These are phyloP conservation scores for Xylona heveae DNA, from an alignment of 495 filamentous ascomycete genomes.

Conservation along the genomic window DNA sequence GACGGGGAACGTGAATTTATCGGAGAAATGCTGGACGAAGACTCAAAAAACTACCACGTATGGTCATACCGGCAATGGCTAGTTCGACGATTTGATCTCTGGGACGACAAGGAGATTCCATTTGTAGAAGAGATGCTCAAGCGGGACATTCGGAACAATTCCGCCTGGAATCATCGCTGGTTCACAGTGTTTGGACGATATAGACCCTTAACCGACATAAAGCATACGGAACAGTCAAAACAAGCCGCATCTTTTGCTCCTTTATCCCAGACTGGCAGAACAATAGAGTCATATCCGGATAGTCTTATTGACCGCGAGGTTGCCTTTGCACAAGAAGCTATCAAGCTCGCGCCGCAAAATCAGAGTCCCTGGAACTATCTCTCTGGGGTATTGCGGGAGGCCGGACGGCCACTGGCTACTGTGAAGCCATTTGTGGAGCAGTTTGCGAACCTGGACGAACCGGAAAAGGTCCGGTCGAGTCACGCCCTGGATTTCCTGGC, in stretches of 20 bases:
- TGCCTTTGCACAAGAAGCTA: constrained; percentile 44
- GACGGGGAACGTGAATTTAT: constrained; percentile 54
- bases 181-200: constrained; percentile 66
- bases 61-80: constrained; percentile 91
- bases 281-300: too few relatives aligned
- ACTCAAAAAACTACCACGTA: constrained; percentile 96
- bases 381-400: constrained; percentile 42
- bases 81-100: constrained; percentile 60
- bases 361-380: constrained; percentile 86
- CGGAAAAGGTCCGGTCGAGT: constrained; percentile 23
- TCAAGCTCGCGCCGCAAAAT: constrained; percentile 72
- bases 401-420: constrained; percentile 29
- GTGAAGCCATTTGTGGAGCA: constrained; percentile 41
- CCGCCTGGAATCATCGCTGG: constrained; percentile 91
- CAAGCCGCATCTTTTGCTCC: too few relatives aligned
- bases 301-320: constrained; percentile 64
- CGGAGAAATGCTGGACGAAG: constrained; percentile 55
- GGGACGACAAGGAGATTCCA: constrained; percentile 42
- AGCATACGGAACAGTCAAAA: constrained; percentile 10
- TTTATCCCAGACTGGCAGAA: too few relatives aligned
- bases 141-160: constrained; percentile 80
- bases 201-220: constrained; percentile 9
- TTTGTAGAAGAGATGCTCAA: constrained; percentile 47
- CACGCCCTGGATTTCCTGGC: constrained; percentile 85
- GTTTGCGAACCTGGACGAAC: constrained; percentile 34